Evolutionary conservation across 306 rosid species (phyloP).

Genomic region (Vachellia pachyceras): DNA sequence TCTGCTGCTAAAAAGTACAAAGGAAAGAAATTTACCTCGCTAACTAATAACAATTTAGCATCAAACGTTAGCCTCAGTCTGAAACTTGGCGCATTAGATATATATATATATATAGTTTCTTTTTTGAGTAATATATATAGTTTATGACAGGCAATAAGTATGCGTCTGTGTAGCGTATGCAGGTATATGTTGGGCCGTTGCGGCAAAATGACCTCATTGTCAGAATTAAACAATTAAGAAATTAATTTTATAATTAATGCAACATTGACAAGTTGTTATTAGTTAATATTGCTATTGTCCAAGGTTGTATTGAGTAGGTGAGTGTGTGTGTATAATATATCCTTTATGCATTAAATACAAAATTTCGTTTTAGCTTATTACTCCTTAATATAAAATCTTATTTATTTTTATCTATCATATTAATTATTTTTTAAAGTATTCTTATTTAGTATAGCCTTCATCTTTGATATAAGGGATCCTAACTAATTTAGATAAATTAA

Average conservation of each 20-base stretch:
- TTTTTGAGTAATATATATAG: no score
- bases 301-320: neutral
- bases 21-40: neutral
- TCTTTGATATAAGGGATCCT: no score
- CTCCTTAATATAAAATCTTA: no score
- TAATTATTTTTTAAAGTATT: no score
- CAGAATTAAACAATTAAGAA: conserved; percentile 28
- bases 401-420: no score
- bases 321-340: neutral
- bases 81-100: neutral
- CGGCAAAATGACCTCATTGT: conserved; percentile 45
- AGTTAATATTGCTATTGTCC: neutral
- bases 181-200: conserved; percentile 31
- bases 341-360: no score
- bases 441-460: neutral
- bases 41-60: neutral
- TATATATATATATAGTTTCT: no score
- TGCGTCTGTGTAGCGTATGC: conserved; percentile 1
- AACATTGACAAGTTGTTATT: conserved; percentile 26
- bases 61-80: neutral
- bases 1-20: neutral
- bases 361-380: no score
- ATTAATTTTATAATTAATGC: conserved; percentile 15
- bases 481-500: no score
- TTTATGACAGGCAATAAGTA: neutral